phyloP scores from a whole-genome alignment of 1,139 yeast genomes.

The Magnusiomyces magnusii region DNA sequence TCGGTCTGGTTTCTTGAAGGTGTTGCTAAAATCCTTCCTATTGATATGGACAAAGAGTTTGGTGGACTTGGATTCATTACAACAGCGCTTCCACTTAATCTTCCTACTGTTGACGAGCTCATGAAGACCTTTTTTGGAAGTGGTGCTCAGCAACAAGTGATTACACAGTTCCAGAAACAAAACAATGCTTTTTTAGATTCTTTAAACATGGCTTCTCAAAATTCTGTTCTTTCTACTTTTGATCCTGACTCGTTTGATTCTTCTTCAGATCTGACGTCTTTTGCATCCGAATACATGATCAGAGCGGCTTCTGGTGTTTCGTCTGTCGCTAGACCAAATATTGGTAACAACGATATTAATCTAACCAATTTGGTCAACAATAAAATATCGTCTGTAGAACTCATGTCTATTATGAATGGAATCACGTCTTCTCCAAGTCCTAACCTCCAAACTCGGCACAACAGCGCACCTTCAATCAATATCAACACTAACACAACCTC shows the following conservation, averaged over 20 bases:
- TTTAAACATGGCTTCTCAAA: background rate
- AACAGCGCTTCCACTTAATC: constrained; percentile 28
- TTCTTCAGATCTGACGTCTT: background rate
- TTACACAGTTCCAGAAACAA: background rate
- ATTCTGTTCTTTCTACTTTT: background rate
- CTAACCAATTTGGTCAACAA: background rate
- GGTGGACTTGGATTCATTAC: constrained; percentile 36
- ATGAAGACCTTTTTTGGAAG: background rate
- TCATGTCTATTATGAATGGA: background rate
- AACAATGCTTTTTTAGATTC: background rate
- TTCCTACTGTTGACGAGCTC: constrained; percentile 2
- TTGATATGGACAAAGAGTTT: constrained; percentile 33
- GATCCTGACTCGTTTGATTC: background rate
- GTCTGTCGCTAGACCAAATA: background rate
- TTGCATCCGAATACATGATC: background rate
- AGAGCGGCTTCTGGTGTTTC: background rate
- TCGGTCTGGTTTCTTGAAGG: constrained; percentile 94
- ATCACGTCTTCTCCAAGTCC: background rate
- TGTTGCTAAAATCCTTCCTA: constrained; percentile 63
- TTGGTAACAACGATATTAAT: background rate
- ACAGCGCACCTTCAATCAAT: background rate
- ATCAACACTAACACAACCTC: background rate
- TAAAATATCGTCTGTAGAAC: background rate
- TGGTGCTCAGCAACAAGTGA: background rate
- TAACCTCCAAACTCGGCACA: too few relatives aligned